Evolutionary conservation across 805 yeast genomes (phyloP).

Genomic region (Groenewaldozyma salmanticensis): DNA sequence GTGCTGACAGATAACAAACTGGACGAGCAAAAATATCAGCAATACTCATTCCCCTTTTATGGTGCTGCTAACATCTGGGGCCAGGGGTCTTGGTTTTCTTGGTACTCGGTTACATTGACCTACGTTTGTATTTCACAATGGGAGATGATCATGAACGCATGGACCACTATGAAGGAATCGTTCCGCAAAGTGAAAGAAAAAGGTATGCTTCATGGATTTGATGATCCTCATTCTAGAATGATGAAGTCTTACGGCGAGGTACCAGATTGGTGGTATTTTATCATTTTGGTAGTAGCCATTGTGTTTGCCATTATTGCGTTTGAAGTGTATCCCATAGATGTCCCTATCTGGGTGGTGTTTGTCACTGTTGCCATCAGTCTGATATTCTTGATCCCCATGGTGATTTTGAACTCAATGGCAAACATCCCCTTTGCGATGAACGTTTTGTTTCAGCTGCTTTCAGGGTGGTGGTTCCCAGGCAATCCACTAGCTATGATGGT

Average conservation of each 20-base stretch:
- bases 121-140: slow-evolving; percentile 40
- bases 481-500: slow-evolving; percentile 45
- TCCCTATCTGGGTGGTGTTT: slow-evolving; percentile 55
- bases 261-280: slow-evolving; percentile 67
- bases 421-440: slow-evolving; percentile 49
- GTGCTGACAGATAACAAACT: slow-evolving; percentile 34
- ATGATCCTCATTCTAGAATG: slow-evolving; percentile 24
- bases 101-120: slow-evolving; percentile 43
- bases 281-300: slow-evolving; percentile 35
- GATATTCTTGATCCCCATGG: slow-evolving; percentile 50
- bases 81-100: slow-evolving; percentile 43
- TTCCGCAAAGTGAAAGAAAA: background rate
- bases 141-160: slow-evolving; percentile 15
- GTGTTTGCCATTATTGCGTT: slow-evolving; percentile 36
- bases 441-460: slow-evolving; percentile 53
- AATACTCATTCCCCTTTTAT: slow-evolving; percentile 48
- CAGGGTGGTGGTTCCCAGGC: slow-evolving; percentile 60
- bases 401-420: slow-evolving; percentile 50
- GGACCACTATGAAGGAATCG: slow-evolving; percentile 9
- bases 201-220: slow-evolving; percentile 1
- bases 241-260: slow-evolving; percentile 53
- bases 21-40: slow-evolving; percentile 35
- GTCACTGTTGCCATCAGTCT: slow-evolving; percentile 45
- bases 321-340: slow-evolving; percentile 33
- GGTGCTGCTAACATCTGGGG: slow-evolving; percentile 44